Evolutionary conservation across 2,329 filamentous ascomycete genomes (phyloP), one percentile per base, ranked within the genome.

Genomic region (Raffaelea ambrosiae): DNA sequence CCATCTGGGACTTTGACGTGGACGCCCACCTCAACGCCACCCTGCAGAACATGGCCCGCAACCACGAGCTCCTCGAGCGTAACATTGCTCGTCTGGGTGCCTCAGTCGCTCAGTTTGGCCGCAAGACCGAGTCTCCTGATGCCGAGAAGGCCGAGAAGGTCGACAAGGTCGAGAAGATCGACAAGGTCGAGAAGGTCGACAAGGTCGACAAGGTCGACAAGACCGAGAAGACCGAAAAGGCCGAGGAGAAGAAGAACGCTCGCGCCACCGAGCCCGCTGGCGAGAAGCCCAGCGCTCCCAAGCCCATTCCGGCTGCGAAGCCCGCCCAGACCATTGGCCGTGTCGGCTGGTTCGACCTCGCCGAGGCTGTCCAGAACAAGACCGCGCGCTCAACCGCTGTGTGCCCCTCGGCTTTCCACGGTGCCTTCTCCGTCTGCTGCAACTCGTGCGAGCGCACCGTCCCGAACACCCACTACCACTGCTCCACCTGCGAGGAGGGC

Each of bases 401-500:
- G 18, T 16, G 20, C 40, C 40, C 19, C 21, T 23, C 41, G 23
- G 11, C 16, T 31, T 4, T n/a, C 4, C 20, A 8, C 8, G 10
- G 39, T 9, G 43, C 54, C 51, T 95, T 90, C 66, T 86, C 86
- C 13, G 89, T 98, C 40, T 95, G 87, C 72, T 98, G 93, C 78
- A 97, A 98, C 70, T 77, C 80, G 63, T 98, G 93, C 66, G 84
- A 88, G 56, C 73, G 72, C 52, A 79, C 82, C 39, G 88, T 96
- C 59, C 78, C 84, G 23, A 82, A 88, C 57, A 78, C 81, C 45
- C 91, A 98, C 67, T 98, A 87, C 66, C 93, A 98, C 69, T 98
- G 94, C 73, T 86, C 86, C 55, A 87, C 86, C 49, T 98, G 93
- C 62, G 88, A 97, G 54, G 80, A 85, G 49, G 93, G 91, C 38